Conservation (phyloP, 768 basidiomycete species). For the Boletus fagicola region DNA sequence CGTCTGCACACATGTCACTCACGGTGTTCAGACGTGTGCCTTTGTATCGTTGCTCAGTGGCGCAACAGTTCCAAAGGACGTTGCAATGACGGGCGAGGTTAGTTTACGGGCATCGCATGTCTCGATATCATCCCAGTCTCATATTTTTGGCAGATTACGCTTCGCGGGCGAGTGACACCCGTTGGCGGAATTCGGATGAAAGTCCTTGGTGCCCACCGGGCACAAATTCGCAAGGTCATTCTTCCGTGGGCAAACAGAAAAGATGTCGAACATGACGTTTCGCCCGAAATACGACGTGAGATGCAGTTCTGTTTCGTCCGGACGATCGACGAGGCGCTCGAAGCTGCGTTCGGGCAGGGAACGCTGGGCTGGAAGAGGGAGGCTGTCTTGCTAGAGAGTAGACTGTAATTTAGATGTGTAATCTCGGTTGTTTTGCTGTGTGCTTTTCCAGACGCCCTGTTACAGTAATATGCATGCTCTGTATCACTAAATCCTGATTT, state of each 20-base stretch:
- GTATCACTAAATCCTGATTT: background rate
- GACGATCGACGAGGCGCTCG: constrained; percentile 75
- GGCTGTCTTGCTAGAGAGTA: constrained; percentile 50
- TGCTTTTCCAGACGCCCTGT: background rate
- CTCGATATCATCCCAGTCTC: background rate
- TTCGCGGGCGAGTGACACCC: constrained; percentile 76
- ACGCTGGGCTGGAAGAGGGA: constrained; percentile 63
- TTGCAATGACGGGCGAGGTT: constrained; percentile 92
- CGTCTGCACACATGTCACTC: background rate
- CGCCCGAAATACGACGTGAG: constrained; percentile 64
- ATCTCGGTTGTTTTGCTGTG: background rate
- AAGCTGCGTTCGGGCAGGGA: constrained; percentile 78
- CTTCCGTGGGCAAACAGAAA: constrained; percentile 83
- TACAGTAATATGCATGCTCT: background rate
- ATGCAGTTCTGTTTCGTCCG: constrained; percentile 83
- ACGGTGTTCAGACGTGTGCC: constrained; percentile 61
- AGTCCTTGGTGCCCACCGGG: constrained; percentile 85
- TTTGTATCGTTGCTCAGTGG: constrained; percentile 84
- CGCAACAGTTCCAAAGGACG: constrained; percentile 63
- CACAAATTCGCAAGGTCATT: constrained; percentile 78
- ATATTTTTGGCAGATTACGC: constrained; percentile 56
- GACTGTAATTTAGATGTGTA: constrained; percentile 37
- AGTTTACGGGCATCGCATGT: constrained; percentile 8
- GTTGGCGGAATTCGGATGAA: constrained; percentile 94
- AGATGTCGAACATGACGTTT: constrained; percentile 84